Base-by-base conservation (phyloP, 2,329 filamentous ascomycete species). In the Ophiostoma himal-ulmi region DNA sequence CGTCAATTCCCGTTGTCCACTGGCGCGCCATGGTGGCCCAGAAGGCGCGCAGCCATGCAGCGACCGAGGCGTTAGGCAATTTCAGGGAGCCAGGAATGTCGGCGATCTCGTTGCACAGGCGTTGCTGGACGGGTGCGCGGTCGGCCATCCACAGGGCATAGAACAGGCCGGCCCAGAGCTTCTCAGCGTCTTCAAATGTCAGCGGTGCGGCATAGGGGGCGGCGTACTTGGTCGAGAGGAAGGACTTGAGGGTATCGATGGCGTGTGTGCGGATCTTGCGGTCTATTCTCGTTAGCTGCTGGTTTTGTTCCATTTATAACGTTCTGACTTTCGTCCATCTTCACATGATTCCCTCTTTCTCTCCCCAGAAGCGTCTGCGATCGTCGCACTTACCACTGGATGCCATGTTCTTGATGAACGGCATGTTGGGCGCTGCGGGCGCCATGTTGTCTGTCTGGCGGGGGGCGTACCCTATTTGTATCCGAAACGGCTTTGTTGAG, bases 91-190 rank as follows among this genome's bases (percentile, higher is more conserved):
- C 44, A 37, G 74, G 73, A 67, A 97, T 87, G 1, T 81, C 85
- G 62, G 93, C 91, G 70, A 98, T 89, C 73, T 94, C 89, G 74
- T 84, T 82, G 75, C 91, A 91, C 65, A 98, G 90, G 62, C 86
- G 86, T 83, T 97, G 93, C 82, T 97, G 94, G 2, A 91, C 89
- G n/a, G 89, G 82, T 13, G 93, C 90, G 67, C 93, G 91, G 83
- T 97, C 94, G 79, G 90, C 93, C 89, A 97, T 95, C 90, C 93
- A 97, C 76, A 95, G 87, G 77, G 90, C 90, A 84, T 93, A 97
- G 83, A 95, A 97, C 26, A 98, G 86, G 5, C 93, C 94, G 78
- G 96, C 96, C 93, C 93, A 97, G 74, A 98, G 86, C 82, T 97
- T 97, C 72, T 94, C 83, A 68, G 92, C 83, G 74, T 97, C 93